Percentiles rank a stretch among this genome's conserved stretches.
These are phyloP conservation scores for Aspergillus sp. DNA, from an alignment of 2,329 filamentous ascomycete species.

Conservation along the genomic window DNA sequence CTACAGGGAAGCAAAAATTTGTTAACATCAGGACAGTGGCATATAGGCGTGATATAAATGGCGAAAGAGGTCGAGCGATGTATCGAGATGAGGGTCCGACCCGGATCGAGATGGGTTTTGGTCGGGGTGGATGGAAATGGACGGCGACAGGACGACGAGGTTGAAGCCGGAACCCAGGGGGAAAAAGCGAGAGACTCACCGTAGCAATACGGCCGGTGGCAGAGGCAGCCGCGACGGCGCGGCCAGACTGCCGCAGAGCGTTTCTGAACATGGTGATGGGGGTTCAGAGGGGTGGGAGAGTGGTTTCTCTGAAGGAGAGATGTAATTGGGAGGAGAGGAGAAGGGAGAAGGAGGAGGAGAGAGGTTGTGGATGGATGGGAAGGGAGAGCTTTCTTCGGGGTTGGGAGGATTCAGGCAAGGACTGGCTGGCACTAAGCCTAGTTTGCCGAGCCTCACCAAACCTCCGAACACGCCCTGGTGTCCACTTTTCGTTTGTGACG, in stretches of 20 bases:
- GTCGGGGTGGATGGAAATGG: constrained; percentile 31
- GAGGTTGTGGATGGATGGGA: constrained; percentile 43
- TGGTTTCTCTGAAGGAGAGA: constrained; percentile 42
- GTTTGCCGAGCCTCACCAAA: constrained; percentile 36
- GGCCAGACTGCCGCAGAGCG: constrained; percentile 95
- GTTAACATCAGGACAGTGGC: constrained; percentile 51
- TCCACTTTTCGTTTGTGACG: too few species aligned
- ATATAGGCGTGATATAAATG: constrained; percentile 20
- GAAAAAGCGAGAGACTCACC: constrained; percentile 69
- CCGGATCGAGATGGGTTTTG: constrained; percentile 31
- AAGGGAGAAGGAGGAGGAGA: constrained; percentile 39
- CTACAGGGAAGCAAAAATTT: constrained; percentile 53
- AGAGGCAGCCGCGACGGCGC: constrained; percentile 91
- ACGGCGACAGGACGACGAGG: constrained; percentile 32
- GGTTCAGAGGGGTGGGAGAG: constrained; percentile 45
- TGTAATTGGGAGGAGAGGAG: constrained; percentile 41
- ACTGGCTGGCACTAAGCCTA: constrained; percentile 39
- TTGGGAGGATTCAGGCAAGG: constrained; percentile 35
- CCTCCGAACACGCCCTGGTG: constrained; percentile 42
- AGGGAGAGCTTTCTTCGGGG: constrained; percentile 41
- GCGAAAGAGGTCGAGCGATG: constrained; percentile 22
- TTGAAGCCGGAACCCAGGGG: constrained; percentile 13
- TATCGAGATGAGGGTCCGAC: constrained; percentile 21
- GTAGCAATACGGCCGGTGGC: constrained; percentile 85
- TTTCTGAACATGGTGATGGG: constrained; percentile 85